These are phyloP conservation scores for Sphagnurus paluster DNA, from an alignment of 1,284 basidiomycete species.

Conservation along the genomic window DNA sequence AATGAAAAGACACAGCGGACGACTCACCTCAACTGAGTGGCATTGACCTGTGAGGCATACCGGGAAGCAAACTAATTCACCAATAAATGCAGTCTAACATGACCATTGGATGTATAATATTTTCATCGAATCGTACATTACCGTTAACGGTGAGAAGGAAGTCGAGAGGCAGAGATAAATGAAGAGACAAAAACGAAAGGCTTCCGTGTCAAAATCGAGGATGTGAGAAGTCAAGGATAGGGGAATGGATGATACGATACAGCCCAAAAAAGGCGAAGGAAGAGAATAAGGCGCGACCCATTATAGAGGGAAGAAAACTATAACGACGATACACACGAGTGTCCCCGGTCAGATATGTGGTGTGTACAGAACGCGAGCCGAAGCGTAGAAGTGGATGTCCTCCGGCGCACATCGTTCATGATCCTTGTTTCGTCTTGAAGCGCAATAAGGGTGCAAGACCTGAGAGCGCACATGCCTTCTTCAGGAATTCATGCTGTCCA, in stretches of 20 bases:
- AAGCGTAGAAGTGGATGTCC: not conserved
- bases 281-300: not conserved
- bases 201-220: slow-evolving; percentile 3
- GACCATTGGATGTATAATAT: too few relatives aligned
- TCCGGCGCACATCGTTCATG: slow-evolving; percentile 19
- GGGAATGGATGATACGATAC: too few relatives aligned
- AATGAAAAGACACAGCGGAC: too few relatives aligned
- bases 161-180: slow-evolving; percentile 3
- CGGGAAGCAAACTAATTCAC: too few relatives aligned
- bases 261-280: not conserved
- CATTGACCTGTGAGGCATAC: too few relatives aligned
- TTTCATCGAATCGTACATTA: slow-evolving; percentile 24
- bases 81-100: too few relatives aligned
- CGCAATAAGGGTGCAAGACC: slow-evolving; percentile 84
- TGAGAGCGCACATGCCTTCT: slow-evolving; percentile 80
- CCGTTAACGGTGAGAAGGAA: slow-evolving; percentile 16
- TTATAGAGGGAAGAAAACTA: slow-evolving; percentile 5
- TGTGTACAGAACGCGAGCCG: not conserved
- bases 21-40: too few relatives aligned
- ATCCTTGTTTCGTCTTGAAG: slow-evolving; percentile 59
- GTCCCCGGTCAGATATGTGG: slow-evolving; percentile 9
- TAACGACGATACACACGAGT: slow-evolving; percentile 3
- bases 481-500: slow-evolving; percentile 90
- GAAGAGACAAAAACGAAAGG: slow-evolving; percentile 6
- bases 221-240: not conserved